Base-by-base conservation (phyloP, 1,284 basidiomycete species). In the Lignosus rhinocerotis region DNA sequence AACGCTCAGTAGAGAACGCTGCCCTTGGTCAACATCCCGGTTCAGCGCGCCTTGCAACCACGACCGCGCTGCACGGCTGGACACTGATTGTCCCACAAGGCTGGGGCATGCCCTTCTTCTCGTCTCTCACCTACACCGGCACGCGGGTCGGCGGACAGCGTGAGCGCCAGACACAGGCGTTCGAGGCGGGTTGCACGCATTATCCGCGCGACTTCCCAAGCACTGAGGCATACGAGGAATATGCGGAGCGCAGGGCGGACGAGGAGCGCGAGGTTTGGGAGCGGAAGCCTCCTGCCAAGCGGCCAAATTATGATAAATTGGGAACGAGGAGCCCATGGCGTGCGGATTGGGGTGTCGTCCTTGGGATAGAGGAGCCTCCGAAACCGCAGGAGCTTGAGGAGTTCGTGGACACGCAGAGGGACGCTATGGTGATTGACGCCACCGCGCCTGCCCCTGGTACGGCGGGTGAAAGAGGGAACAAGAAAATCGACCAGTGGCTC, bases 21-120 rank as follows among this genome's bases (percentile, higher is more conserved):
- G 47, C 55, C 9, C 42, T 51, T 43, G 44, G 70, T 7, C 64
- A 69, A 12, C 59, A 72, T 52, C 61, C 64, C 31, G 68, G 72
- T 10, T 25, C 67, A 10, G 56, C 58, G 3, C 61, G 63, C 14
- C 53, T 58, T 36, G 53, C 58, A 4, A 64, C 66, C 16, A 73
- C 53, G 41, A 62, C 65, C 31, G 74, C 80, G 0, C 76, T 93
- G 34, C 86, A 94, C 66, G 93, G 94, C 36, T 96, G 90, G 88
- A 93, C 87, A 1, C 75, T 98, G 6, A 76, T 96, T 30, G 73
- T 96, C 33, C 94, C 95, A 1, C 78, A 84, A 1, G 92, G 92
- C 9, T 98, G 94, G 94, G 80, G 83, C 1, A 94, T 94, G 88
- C 79, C 93, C 0, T 92, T 97, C 73, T 85, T 93, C 61, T 81